Conservation (phyloP, 2,329 filamentous ascomycete species). For the Paraphaeosphaeria sporulosa region DNA sequence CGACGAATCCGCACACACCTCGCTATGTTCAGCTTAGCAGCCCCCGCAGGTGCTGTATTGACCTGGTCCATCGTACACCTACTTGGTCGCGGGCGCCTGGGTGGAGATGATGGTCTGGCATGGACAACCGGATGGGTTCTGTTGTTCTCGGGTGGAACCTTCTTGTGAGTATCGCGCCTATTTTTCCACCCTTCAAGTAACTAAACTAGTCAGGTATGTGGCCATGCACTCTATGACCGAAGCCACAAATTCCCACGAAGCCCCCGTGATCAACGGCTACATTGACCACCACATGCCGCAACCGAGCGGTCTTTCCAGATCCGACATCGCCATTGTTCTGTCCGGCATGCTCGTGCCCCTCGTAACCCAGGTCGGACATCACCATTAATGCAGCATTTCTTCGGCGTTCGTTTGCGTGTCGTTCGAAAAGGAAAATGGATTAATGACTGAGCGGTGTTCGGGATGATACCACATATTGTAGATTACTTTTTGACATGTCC, state of each 20-base stretch:
- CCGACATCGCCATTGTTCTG: conserved; percentile 69
- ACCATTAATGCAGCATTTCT: conserved; percentile 56
- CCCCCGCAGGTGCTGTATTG: conserved; percentile 81
- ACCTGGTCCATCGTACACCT: conserved; percentile 84
- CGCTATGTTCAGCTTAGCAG: conserved; percentile 88
- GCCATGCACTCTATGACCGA: conserved; percentile 99
- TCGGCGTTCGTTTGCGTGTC: conserved; percentile 7
- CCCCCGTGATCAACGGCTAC: conserved; percentile 56
- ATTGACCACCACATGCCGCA: conserved; percentile 59
- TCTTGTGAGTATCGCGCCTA: conserved; percentile 71
- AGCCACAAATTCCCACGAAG: conserved; percentile 54
- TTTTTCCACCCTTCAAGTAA: not conserved
- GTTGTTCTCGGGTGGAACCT: conserved; percentile 95
- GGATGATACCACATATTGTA: conserved; percentile 12
- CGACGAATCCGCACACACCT: conserved; percentile 84
- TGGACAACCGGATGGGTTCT: conserved; percentile 94
- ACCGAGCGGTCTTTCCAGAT: conserved; percentile 58
- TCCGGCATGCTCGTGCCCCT: conserved; percentile 80
- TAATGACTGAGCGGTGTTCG: conserved; percentile 9
- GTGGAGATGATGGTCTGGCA: conserved; percentile 68
- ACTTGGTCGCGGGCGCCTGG: conserved; percentile 68
- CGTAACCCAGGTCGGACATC: conserved; percentile 76
- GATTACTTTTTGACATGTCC: not conserved
- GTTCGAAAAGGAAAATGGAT: not conserved
- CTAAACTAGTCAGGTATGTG: conserved; percentile 73